phyloP scores from a whole-genome alignment of 371 early-diverging fungal species.

The Batkoa obscura region DNA sequence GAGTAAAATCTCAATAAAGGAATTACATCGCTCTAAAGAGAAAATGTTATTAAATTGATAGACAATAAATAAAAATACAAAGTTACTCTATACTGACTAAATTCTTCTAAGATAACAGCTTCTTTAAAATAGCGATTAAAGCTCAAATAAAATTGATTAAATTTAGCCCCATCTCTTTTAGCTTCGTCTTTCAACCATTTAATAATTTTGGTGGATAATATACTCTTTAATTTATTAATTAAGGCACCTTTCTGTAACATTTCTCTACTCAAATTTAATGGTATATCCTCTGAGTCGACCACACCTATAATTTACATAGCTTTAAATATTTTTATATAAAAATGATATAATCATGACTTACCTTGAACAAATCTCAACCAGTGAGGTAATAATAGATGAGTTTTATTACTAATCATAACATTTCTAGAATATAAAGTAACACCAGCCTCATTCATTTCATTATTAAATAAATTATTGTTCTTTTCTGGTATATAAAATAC shows the following conservation, averaged over 20 bases:
- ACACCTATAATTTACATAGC: slow-evolving; percentile 31
- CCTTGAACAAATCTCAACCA: slow-evolving; percentile 57
- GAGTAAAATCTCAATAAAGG: slow-evolving; percentile 76
- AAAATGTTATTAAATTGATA: neutral
- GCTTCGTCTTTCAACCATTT: slow-evolving; percentile 60
- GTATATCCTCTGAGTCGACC: slow-evolving; percentile 92
- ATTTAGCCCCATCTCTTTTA: slow-evolving; percentile 44
- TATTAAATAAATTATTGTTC: slow-evolving; percentile 44
- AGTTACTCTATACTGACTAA: slow-evolving; percentile 23
- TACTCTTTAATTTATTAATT: slow-evolving; percentile 43
- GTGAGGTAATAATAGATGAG: slow-evolving; percentile 48
- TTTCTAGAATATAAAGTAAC: slow-evolving; percentile 62
- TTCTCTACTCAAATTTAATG: slow-evolving; percentile 95
- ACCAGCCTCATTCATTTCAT: slow-evolving; percentile 43
- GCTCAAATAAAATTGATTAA: slow-evolving; percentile 59
- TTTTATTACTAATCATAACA: slow-evolving; percentile 60
- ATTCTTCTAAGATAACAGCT: slow-evolving; percentile 68
- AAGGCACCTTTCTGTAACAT: slow-evolving; percentile 76
- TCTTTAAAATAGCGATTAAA: slow-evolving; percentile 76
- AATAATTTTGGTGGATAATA: slow-evolving; percentile 46
- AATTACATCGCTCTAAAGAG: slow-evolving; percentile 28
- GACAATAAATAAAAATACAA: neutral
- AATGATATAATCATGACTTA: slow-evolving; percentile 14
- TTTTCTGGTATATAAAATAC: slow-evolving; percentile 51
- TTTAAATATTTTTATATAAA: slow-evolving; percentile 13